phyloP scores from a whole-genome alignment of 495 filamentous ascomycete species.

The Mytilinidion resinicola region DNA sequence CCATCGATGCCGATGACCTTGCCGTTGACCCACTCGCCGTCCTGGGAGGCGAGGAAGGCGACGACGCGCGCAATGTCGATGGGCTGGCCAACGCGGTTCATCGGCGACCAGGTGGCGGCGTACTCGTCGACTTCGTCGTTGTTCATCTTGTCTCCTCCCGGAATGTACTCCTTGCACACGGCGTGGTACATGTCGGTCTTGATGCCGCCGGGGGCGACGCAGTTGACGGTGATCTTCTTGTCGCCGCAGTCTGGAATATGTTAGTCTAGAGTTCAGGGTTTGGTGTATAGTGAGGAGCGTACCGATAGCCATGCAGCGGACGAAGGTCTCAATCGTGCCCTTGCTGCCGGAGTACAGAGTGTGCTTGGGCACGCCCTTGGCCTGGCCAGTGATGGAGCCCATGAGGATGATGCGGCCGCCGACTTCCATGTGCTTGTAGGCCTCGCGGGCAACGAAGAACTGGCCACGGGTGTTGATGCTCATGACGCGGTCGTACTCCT shows the following conservation, averaged over 20 bases:
- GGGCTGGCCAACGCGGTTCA: constrained; percentile 55
- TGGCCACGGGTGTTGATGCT: constrained; percentile 55
- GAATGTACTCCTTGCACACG: constrained; percentile 60
- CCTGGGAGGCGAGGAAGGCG: constrained; percentile 57
- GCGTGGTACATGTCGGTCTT: constrained; percentile 66
- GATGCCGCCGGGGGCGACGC: constrained; percentile 60
- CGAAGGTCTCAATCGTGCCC: constrained; percentile 52
- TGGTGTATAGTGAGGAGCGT: constrained; percentile 3
- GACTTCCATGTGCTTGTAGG: constrained; percentile 54
- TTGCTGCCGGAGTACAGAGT: constrained; percentile 56
- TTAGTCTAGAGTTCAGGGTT: constrained; percentile 4
- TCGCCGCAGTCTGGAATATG: constrained; percentile 34
- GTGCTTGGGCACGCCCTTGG: constrained; percentile 57
- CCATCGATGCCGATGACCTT: constrained; percentile 43
- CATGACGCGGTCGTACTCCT: constrained; percentile 50
- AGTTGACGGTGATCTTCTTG: constrained; percentile 59
- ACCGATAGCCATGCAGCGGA: constrained; percentile 51
- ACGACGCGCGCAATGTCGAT: constrained; percentile 60
- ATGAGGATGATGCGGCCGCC: constrained; percentile 59
- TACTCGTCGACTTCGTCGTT: constrained; percentile 44
- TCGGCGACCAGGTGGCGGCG: constrained; percentile 52
- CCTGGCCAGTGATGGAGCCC: constrained; percentile 59
- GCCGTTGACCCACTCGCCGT: constrained; percentile 63
- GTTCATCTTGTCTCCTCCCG: constrained; percentile 45
- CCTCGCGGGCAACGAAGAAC: constrained; percentile 62